Evolutionary conservation across 352 stramenopile genomes (phyloP), one percentile per base, ranked within the genome.

Genomic region (Saprolegnia diclina): DNA sequence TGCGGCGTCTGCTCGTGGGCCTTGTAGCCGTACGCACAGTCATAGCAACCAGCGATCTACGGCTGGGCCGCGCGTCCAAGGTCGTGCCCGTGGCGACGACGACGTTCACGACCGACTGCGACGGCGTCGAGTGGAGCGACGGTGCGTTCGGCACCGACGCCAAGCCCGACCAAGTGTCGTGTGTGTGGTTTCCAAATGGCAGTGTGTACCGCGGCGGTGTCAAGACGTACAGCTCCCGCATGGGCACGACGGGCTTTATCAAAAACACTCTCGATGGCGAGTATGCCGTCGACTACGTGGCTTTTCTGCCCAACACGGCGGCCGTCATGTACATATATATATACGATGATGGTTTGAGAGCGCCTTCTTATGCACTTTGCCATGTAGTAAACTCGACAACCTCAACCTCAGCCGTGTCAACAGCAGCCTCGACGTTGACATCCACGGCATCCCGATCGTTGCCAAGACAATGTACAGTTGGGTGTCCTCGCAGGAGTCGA

Each of bases 391-490:
- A 11, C 52, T 59, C 24, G 52, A 59, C 52, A 59, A 59, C 52
- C 52, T 59, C 19, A n/a, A n/a, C 52, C 11, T 59, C 35, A 59
- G 19, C 3, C 52, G 19, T 19, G 24, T 59, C 13, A 59, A 59
- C 19, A 24, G 16, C 11, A 59, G 52, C 35, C 35, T 59, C 24
- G n/a, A 59, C 24, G 19, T 19, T 4, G 52, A 59, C n/a, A 40
- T 59, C 24, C 24, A 59, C 19, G 52, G 52, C 52, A 24, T 59
- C 9, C 52, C 52, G 1, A 14, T 59, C 35, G 52, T 59, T 7
- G 52, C 52, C 52, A 59, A 59, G 11, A 59, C 52, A 1, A 40
- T 59, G 52, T 59, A 59, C 35, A 9, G 11, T 59, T 59, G 29
- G 29, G 29, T 35, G n/a, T 16, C 22, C 16, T 7, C 32, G 7